Conservation (phyloP, 192 early-diverging fungal species). For the Linderina pennispora region DNA sequence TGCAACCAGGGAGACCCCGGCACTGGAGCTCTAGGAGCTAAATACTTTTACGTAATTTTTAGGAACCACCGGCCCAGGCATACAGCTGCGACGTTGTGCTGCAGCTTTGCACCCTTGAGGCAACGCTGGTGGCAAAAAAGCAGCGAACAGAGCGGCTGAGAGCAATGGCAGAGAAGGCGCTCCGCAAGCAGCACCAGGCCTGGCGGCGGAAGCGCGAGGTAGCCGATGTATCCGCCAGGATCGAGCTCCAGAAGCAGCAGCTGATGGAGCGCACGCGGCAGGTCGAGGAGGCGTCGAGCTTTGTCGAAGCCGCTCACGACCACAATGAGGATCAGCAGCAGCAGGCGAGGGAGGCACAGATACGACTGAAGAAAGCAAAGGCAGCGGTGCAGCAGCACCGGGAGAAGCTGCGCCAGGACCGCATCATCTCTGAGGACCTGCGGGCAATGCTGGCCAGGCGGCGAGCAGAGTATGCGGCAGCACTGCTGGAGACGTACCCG, state of each 20-base stretch:
- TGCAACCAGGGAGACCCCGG: too few relatives aligned
- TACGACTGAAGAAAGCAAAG: not conserved
- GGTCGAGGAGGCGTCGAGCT: constrained; percentile 18
- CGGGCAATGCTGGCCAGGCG: constrained; percentile 33
- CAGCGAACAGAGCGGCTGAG: too few relatives aligned
- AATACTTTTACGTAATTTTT: too few relatives aligned
- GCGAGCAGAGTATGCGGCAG: constrained; percentile 5
- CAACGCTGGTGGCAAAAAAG: too few relatives aligned
- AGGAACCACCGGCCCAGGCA: too few relatives aligned
- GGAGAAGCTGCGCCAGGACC: constrained; percentile 21
- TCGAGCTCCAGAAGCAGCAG: not conserved
- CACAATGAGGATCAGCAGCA: not conserved
- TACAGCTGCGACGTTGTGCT: too few relatives aligned
- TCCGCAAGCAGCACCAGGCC: too few relatives aligned
- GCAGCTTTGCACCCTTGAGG: too few relatives aligned
- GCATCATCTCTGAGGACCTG: constrained; percentile 35
- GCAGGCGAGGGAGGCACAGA: not conserved
- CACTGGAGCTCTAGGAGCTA: too few relatives aligned
- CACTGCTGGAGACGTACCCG: constrained; percentile 7
- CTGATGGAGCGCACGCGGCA: constrained; percentile 1
- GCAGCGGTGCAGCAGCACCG: not conserved
- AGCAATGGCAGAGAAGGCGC: too few relatives aligned
- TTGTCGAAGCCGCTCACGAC: not conserved
- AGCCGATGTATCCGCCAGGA: too few relatives aligned
- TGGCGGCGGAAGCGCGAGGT: too few relatives aligned